These are phyloP conservation scores for Geotrichum fermentans DNA, from an alignment of 1,139 yeast genomes.

Conservation along the genomic window DNA sequence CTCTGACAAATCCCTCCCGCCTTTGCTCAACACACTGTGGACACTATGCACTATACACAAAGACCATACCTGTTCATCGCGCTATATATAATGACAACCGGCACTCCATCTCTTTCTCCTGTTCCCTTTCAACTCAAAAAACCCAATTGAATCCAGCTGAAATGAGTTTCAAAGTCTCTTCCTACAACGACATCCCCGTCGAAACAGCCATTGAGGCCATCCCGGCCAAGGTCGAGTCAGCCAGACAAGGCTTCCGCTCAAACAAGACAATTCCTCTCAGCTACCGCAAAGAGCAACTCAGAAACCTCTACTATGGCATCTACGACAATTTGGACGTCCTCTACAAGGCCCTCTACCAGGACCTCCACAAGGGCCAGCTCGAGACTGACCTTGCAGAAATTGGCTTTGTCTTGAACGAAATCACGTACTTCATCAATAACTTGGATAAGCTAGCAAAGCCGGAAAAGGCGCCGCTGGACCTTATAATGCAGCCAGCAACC, in stretches of 20 bases:
- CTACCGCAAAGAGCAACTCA: constrained; percentile 56
- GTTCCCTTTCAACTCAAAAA: too few species aligned
- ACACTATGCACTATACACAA: too few species aligned
- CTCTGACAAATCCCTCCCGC: too few species aligned
- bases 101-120: too few species aligned
- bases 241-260: constrained; percentile 44
- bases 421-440: constrained; percentile 54
- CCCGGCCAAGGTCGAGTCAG: constrained; percentile 43
- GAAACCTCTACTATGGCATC: constrained; percentile 63
- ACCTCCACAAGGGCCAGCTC: constrained; percentile 56
- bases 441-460: constrained; percentile 62
- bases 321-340: constrained; percentile 56
- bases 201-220: constrained; percentile 50
- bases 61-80: too few species aligned
- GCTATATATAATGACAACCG: too few species aligned
- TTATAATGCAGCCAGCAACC: constrained; percentile 45
- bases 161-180: constrained; percentile 6
- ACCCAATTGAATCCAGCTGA: not conserved
- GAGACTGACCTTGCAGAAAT: constrained; percentile 64
- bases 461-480: constrained; percentile 45
- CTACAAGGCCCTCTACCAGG: constrained; percentile 56
- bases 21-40: too few species aligned
- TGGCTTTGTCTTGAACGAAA: constrained; percentile 49
- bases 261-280: constrained; percentile 54
- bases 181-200: constrained; percentile 17